Base-by-base conservation (phyloP, 73 alveolate genomes). In the Stentor coeruleus region DNA sequence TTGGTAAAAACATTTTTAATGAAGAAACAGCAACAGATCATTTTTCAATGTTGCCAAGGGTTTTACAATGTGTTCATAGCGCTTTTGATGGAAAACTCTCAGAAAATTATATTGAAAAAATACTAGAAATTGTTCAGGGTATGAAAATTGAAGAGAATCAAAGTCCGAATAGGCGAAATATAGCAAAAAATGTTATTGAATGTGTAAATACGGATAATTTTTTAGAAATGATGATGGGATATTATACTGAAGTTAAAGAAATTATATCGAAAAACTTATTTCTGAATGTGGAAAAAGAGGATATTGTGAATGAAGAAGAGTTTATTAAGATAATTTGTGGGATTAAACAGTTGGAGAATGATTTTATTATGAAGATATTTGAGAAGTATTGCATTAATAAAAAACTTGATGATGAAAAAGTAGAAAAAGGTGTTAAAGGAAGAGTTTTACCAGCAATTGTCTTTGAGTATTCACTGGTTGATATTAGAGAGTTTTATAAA, bases 11-110 rank as follows among this genome's bases (percentile, higher is more conserved):
- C 37, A 66, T 33, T 66, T 20, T 11, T 66, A 33, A 20, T 66
- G 79, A 66, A 66, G 79, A 66, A 20, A 11, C 37, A 11, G n/a
- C 79, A 1, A 37, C 36, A 28, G 79, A 66, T 1, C 79, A 66
- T 33, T 66, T 66, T 66, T 33, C 39, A 26, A 20, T 40, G 40
- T 33, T 20, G n/a, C 49, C 20, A 20, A 33, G 36, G 36, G 79
- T 40, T 66, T 20, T 66, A 11, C 79, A 66, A 11, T 20, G 36
- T 2, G 79, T 31, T 28, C 37, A 20, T 20, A 15, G 20, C 1
- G n/a, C 33, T 20, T 66, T 66, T 2, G 79, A 66, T 20, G 14
- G 14, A 15, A 20, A 66, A 26, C 15, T 66, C 11, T 20, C 79
- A 28, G 40, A 26, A 0, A 40, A 20, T 26, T 15, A 20, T 14